Conservation (phyloP, 352 stramenopile genomes). For the Phytophthora capsici region DNA sequence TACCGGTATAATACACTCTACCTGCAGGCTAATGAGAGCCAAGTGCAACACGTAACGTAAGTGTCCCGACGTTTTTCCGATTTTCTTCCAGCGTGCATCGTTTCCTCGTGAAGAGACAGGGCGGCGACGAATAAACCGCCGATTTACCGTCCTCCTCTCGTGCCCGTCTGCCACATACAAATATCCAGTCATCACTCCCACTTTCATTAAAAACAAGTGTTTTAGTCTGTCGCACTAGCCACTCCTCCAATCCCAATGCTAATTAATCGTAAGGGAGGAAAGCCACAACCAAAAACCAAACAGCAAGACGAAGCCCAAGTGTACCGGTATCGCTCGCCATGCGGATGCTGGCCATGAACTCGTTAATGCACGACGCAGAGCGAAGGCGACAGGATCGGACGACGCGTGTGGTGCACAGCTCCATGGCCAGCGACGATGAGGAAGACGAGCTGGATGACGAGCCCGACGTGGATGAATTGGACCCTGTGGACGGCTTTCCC, state of each 20-base stretch:
- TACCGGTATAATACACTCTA: no score
- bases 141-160: slow-evolving; percentile 4
- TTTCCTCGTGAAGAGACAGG: slow-evolving; percentile 9
- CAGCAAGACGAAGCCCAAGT: slow-evolving; percentile 1
- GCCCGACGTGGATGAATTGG: slow-evolving; percentile 25
- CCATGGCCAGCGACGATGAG: slow-evolving; percentile 6
- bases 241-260: slow-evolving; percentile 7
- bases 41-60: neutral
- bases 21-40: no score
- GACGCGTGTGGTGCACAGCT: slow-evolving; percentile 8
- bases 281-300: slow-evolving; percentile 31
- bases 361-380: slow-evolving; percentile 32
- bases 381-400: slow-evolving; percentile 8
- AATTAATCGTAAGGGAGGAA: slow-evolving; percentile 2
- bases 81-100: slow-evolving; percentile 13
- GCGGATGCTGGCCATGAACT: slow-evolving; percentile 42
- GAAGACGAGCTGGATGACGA: slow-evolving; percentile 16
- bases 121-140: neutral
- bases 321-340: slow-evolving; percentile 6
- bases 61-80: no score
- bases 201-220: neutral
- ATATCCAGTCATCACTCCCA: neutral
- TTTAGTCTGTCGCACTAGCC: slow-evolving; percentile 7
- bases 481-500: slow-evolving; percentile 34
- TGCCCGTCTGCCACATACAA: neutral